Conservation (phyloP, 2,329 filamentous ascomycete genomes). For the Tricladium varicosporioides region DNA sequence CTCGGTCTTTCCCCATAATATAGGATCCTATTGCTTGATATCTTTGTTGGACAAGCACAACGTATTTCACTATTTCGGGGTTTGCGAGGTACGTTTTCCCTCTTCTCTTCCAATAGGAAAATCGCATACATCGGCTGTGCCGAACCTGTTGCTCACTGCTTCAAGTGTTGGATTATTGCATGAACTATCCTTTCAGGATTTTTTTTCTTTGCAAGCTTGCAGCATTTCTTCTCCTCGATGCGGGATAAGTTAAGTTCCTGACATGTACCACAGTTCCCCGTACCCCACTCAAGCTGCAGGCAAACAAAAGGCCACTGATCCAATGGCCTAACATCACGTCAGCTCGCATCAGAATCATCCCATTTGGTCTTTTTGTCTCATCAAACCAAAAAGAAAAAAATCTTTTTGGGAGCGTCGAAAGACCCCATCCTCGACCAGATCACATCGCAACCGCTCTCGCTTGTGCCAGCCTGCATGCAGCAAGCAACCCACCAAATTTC, state of each 20-base stretch:
- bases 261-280: background rate
- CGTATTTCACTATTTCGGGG: background rate
- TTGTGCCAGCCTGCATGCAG: background rate
- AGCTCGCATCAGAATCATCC: background rate
- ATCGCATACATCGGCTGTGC: background rate
- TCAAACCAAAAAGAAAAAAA: background rate
- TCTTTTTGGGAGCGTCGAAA: background rate
- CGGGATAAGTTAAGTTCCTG: too few relatives aligned
- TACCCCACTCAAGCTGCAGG: background rate
- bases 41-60: background rate
- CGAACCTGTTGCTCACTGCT: background rate
- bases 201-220: background rate
- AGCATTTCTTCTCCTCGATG: too few relatives aligned
- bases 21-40: background rate
- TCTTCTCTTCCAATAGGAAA: background rate
- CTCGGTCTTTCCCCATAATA: background rate
- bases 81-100: background rate
- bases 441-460: background rate
- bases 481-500: background rate
- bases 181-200: background rate
- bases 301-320: background rate
- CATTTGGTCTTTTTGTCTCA: background rate
- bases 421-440: background rate
- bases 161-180: background rate
- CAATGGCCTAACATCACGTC: background rate